These are phyloP conservation scores for Fraxinus anomala DNA, from an alignment of 257 asterid genomes.

Conservation along the genomic window DNA sequence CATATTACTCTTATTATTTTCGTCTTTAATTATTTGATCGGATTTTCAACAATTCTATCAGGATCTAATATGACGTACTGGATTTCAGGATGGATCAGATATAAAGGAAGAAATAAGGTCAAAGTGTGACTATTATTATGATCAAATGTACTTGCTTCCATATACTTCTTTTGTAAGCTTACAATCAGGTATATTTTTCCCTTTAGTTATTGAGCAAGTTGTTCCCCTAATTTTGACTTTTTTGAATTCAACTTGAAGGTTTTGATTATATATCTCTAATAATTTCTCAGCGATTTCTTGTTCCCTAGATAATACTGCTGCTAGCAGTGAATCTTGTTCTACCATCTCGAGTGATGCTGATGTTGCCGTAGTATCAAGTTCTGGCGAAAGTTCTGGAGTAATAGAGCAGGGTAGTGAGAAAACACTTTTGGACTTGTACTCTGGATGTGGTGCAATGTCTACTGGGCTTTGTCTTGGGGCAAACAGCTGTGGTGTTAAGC, in stretches of 20 bases:
- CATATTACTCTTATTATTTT: no score
- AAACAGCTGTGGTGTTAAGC: slow-evolving; percentile 57
- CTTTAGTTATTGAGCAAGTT: background rate
- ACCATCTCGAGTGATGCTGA: slow-evolving; percentile 61
- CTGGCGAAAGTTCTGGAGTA: slow-evolving; percentile 19
- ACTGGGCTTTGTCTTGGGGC: slow-evolving; percentile 89
- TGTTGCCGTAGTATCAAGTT: slow-evolving; percentile 13
- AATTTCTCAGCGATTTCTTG: background rate
- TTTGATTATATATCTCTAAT: background rate
- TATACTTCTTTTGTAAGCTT: slow-evolving; percentile 57
- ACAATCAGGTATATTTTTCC: slow-evolving; percentile 42
- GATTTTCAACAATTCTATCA: no score
- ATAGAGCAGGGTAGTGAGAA: slow-evolving; percentile 36
- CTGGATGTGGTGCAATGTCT: slow-evolving; percentile 99
- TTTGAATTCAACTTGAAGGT: background rate
- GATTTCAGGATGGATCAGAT: slow-evolving; percentile 37
- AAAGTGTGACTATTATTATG: slow-evolving; percentile 54
- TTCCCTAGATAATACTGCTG: slow-evolving; percentile 40
- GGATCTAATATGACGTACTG: background rate
- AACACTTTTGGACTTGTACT: slow-evolving; percentile 63
- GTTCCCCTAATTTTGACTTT: background rate
- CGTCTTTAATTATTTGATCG: no score
- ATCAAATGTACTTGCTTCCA: slow-evolving; percentile 67
- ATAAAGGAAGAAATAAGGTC: slow-evolving; percentile 23
- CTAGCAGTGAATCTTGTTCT: slow-evolving; percentile 52